Conservation (phyloP, 2,329 filamentous ascomycete species). For the Trichoderma semiorbis region DNA sequence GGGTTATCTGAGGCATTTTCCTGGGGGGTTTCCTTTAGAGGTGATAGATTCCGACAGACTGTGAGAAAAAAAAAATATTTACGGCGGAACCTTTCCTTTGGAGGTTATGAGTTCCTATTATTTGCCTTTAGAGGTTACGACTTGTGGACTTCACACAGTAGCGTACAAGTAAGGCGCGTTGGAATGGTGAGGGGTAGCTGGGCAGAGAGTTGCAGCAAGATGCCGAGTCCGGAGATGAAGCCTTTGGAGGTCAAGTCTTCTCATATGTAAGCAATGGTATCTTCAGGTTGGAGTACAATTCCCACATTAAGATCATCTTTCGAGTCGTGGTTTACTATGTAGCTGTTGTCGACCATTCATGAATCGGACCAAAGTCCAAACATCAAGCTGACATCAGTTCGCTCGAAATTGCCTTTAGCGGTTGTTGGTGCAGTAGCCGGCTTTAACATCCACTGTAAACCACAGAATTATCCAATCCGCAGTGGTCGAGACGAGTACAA, state of each 20-base stretch:
- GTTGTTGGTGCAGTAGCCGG: not conserved
- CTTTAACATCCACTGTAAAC: not conserved
- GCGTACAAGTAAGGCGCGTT: not conserved
- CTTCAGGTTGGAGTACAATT: not conserved
- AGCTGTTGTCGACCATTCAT: not conserved
- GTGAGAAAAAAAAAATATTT: not conserved
- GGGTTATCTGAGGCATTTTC: not conserved
- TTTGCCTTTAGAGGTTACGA: not conserved
- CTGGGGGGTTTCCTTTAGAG: not conserved
- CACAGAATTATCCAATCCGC: not conserved
- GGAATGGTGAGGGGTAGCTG: not conserved
- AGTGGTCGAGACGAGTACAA: not conserved
- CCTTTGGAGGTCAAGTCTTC: not conserved
- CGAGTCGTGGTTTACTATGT: not conserved
- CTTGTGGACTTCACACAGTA: not conserved
- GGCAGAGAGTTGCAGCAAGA: not conserved
- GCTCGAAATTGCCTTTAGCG: not conserved
- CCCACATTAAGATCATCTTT: not conserved
- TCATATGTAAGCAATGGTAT: not conserved
- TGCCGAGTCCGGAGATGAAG: not conserved
- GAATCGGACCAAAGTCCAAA: not conserved
- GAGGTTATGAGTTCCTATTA: not conserved
- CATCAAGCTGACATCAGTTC: not conserved
- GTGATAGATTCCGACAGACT: not conserved
- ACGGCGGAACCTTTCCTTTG: not conserved